Conservation (phyloP, 768 basidiomycete species). For the Dacryopinax spathularia region DNA sequence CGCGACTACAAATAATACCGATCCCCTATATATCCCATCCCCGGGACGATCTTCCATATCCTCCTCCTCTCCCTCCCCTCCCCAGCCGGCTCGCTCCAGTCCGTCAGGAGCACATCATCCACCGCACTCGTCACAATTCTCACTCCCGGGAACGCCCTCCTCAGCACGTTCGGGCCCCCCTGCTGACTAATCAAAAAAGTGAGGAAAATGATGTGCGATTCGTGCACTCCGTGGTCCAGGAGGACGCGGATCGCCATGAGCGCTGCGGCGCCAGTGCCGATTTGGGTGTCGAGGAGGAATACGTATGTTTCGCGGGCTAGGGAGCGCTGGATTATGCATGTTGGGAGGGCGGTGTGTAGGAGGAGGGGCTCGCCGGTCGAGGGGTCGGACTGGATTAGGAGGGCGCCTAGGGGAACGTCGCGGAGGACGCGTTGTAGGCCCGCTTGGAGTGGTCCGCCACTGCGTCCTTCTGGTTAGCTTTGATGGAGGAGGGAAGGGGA, state of each 20-base stretch:
- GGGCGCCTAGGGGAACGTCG: conserved; percentile 72
- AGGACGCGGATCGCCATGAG: conserved; percentile 93
- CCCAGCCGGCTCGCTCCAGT: conserved; percentile 38
- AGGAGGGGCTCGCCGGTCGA: conserved; percentile 77
- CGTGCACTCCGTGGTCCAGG: conserved; percentile 78
- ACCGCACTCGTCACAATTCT: conserved; percentile 73
- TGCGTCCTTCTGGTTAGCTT: conserved; percentile 19
- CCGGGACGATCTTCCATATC: conserved; percentile 50
- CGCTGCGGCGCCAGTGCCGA: conserved; percentile 82
- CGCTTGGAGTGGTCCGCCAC: conserved; percentile 79
- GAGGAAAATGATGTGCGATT: conserved; percentile 77
- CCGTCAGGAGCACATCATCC: conserved; percentile 62
- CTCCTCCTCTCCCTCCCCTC: conserved; percentile 41
- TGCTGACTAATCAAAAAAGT: conserved; percentile 75
- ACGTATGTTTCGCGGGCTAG: conserved; percentile 61
- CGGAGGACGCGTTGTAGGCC: conserved; percentile 81
- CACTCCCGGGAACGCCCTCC: conserved; percentile 71
- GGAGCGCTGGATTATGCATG: conserved; percentile 49
- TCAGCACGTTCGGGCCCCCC: conserved; percentile 65
- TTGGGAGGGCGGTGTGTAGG: conserved; percentile 67
- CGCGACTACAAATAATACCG: conserved; percentile 9
- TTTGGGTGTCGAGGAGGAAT: conserved; percentile 85
- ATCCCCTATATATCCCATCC: conserved; percentile 8
- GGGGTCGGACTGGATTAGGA: conserved; percentile 80
- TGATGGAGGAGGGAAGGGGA: background rate